Conservation (phyloP, 2,329 filamentous ascomycete genomes). For the Pleomassaria siparia region DNA sequence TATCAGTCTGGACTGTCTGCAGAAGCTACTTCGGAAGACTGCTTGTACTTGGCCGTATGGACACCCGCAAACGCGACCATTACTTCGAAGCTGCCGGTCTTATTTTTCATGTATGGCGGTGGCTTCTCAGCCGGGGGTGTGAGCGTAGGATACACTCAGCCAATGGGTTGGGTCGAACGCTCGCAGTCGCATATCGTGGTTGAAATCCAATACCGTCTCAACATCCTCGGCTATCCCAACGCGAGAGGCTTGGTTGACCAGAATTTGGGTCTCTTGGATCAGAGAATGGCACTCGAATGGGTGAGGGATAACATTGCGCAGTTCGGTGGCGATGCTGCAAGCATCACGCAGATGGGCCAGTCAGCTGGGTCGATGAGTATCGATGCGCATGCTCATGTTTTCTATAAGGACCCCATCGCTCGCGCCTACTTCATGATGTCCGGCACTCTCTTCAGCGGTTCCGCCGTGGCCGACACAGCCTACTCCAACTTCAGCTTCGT, state of each 20-base stretch:
- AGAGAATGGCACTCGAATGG: constrained; percentile 37
- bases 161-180: constrained; percentile 18
- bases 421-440: constrained; percentile 45
- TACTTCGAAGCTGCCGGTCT: constrained; percentile 41
- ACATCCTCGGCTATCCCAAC: constrained; percentile 34
- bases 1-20: constrained; percentile 16
- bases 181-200: constrained; percentile 27
- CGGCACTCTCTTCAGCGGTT: constrained; percentile 9
- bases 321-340: constrained; percentile 38
- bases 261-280: constrained; percentile 40
- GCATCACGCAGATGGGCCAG: constrained; percentile 38
- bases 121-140: constrained; percentile 47
- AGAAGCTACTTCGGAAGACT: constrained; percentile 42
- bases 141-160: constrained; percentile 41
- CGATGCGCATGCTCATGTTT: constrained; percentile 46
- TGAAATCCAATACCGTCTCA: constrained; percentile 24
- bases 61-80: constrained; percentile 32
- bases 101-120: constrained; percentile 52
- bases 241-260: constrained; percentile 13
- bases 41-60: constrained; percentile 50
- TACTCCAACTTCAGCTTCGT: constrained; percentile 16
- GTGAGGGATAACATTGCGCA: constrained; percentile 37
- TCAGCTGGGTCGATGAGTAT: constrained; percentile 39
- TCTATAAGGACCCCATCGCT: constrained; percentile 48
- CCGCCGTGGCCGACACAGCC: constrained; percentile 17